phyloP scores from a whole-genome alignment of 1,139 yeast genomes.

The Nakaseomyces kungkrabaensis region DNA sequence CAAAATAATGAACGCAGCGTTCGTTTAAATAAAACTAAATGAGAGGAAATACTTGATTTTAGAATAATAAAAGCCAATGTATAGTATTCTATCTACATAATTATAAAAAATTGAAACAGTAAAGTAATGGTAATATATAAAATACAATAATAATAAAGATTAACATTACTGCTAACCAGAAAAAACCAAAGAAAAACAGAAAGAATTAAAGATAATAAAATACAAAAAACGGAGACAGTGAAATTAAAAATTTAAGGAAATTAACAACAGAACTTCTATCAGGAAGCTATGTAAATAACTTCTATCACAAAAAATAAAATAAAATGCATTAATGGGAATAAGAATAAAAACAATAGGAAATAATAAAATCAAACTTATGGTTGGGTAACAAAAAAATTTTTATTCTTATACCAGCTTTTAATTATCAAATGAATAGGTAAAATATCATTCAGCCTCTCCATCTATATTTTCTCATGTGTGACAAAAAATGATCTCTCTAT shows the following conservation, averaged over 20 bases:
- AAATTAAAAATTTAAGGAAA: constrained; percentile 2
- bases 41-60: not conserved
- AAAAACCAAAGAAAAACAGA: constrained; percentile 4
- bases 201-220: constrained; percentile 3
- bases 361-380: not conserved
- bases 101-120: constrained; percentile 4
- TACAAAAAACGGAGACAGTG: constrained; percentile 2
- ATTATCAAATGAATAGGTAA: constrained; percentile 3
- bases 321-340: constrained; percentile 3
- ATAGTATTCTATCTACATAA: constrained; percentile 1
- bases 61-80: constrained; percentile 2
- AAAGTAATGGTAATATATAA: constrained; percentile 2
- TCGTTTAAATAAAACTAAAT: not conserved
- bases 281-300: constrained; percentile 1
- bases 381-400: not conserved
- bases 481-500: constrained; percentile 3
- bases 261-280: not conserved
- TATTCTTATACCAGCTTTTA: constrained; percentile 3
- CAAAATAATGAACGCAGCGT: too few relatives aligned
- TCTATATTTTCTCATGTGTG: not conserved
- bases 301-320: constrained; percentile 3
- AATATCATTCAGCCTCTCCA: constrained; percentile 3
- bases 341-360: constrained; percentile 3
- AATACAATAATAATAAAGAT: constrained; percentile 2
- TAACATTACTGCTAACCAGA: constrained; percentile 3